Conservation (phyloP, 805 yeast genomes). For the Maudiozyma barnettii region DNA sequence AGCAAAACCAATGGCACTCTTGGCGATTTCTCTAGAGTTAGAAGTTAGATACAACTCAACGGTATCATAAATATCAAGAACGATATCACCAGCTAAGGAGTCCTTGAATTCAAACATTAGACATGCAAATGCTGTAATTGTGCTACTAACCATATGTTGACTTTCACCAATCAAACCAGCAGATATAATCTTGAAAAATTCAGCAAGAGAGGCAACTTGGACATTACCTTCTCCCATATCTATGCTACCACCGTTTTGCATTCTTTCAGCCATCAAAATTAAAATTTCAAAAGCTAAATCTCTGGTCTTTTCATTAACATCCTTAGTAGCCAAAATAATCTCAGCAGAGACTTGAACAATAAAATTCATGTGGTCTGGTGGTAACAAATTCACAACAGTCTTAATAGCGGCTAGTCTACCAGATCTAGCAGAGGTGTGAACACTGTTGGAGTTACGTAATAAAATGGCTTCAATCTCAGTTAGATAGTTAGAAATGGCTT, state of each 20-base stretch:
- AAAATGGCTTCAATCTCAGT: slow-evolving; percentile 52
- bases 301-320: slow-evolving; percentile 85
- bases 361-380: slow-evolving; percentile 57
- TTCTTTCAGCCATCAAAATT: slow-evolving; percentile 69
- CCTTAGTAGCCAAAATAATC: slow-evolving; percentile 83
- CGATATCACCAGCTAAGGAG: slow-evolving; percentile 45
- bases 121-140: slow-evolving; percentile 82
- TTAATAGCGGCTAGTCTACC: slow-evolving; percentile 64
- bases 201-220: slow-evolving; percentile 53
- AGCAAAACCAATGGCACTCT: slow-evolving; percentile 87
- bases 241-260: slow-evolving; percentile 56
- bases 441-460: slow-evolving; percentile 44
- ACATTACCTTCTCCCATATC: slow-evolving; percentile 35
- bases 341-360: slow-evolving; percentile 80
- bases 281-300: slow-evolving; percentile 67
- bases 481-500: slow-evolving; percentile 44
- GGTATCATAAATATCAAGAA: slow-evolving; percentile 72
- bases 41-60: slow-evolving; percentile 86
- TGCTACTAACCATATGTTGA: slow-evolving; percentile 95
- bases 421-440: slow-evolving; percentile 69
- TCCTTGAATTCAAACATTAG: slow-evolving; percentile 77
- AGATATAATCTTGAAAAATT: slow-evolving; percentile 83
- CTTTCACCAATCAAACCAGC: slow-evolving; percentile 94
- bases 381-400: slow-evolving; percentile 51
- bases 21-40: slow-evolving; percentile 86